These are phyloP conservation scores for Silybum marianum DNA, from an alignment of 129 eudicot species.

Conservation along the genomic window DNA sequence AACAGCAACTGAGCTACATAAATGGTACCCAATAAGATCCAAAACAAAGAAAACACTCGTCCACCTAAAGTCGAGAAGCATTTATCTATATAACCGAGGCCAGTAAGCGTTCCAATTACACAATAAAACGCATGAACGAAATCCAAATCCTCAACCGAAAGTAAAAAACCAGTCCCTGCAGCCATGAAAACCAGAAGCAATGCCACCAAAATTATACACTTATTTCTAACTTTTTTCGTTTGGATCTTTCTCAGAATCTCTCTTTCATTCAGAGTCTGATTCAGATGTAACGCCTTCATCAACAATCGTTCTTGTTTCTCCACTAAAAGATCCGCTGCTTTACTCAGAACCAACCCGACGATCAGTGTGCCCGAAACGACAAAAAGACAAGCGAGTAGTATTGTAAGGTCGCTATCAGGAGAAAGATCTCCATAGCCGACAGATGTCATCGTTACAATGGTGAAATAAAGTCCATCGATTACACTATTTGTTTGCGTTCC, in stretches of 20 bases:
- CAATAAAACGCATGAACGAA: slow-evolving; percentile 77
- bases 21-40: slow-evolving; percentile 78
- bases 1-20: slow-evolving; percentile 86
- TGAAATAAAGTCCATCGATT: slow-evolving; percentile 80
- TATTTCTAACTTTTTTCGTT: slow-evolving; percentile 58
- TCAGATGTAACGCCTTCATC: slow-evolving; percentile 62
- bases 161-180: slow-evolving; percentile 60
- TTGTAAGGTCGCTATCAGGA: slow-evolving; percentile 51
- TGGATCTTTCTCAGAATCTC: slow-evolving; percentile 62
- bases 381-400: slow-evolving; percentile 79
- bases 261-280: slow-evolving; percentile 43
- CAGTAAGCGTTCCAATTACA: slow-evolving; percentile 74
- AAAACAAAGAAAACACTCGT: slow-evolving; percentile 77
- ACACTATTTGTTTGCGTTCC: slow-evolving; percentile 59
- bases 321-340: slow-evolving; percentile 79
- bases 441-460: slow-evolving; percentile 87
- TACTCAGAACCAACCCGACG: slow-evolving; percentile 56
- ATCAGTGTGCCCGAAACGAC: slow-evolving; percentile 75
- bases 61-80: slow-evolving; percentile 86
- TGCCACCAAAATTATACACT: slow-evolving; percentile 44
- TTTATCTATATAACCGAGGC: slow-evolving; percentile 79
- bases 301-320: slow-evolving; percentile 76
- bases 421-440: slow-evolving; percentile 93
- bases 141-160: slow-evolving; percentile 60
- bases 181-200: slow-evolving; percentile 53